These are phyloP conservation scores for Murraya koenigii DNA, from an alignment of 345 rosid species.

Conservation along the genomic window DNA sequence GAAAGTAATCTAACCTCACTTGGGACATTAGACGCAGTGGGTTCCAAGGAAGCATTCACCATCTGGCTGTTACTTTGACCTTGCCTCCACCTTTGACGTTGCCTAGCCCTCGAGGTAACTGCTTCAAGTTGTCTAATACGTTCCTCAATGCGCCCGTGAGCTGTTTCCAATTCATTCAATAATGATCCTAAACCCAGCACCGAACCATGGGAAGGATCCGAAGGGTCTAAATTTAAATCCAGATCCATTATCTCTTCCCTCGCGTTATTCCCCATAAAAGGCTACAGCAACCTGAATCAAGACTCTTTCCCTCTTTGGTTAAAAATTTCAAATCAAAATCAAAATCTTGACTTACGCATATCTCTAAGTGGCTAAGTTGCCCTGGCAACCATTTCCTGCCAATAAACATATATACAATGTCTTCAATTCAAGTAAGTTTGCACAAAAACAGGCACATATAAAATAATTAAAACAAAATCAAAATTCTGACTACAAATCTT, in stretches of 20 bases:
- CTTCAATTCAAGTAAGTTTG: not conserved
- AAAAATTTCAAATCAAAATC: slow-evolving; percentile 4
- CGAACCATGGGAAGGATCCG: slow-evolving; percentile 26
- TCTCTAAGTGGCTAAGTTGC: not conserved
- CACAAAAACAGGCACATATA: not conserved
- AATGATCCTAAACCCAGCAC: slow-evolving; percentile 33
- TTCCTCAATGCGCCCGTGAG: slow-evolving; percentile 51
- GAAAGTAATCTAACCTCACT: slow-evolving; percentile 4
- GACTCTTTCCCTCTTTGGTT: not conserved
- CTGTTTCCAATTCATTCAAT: slow-evolving; percentile 40
- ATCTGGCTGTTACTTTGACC: slow-evolving; percentile 12
- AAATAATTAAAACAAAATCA: not conserved
- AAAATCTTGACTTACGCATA: not conserved
- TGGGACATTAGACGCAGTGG: slow-evolving; percentile 21
- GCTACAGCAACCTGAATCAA: not conserved
- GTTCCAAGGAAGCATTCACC: slow-evolving; percentile 16
- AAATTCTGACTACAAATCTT: not conserved
- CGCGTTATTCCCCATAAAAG: slow-evolving; percentile 13
- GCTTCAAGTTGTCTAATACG: slow-evolving; percentile 57
- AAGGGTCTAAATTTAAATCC: slow-evolving; percentile 54
- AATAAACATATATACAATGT: not conserved
- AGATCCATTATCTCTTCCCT: slow-evolving; percentile 45
- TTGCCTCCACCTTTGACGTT: slow-evolving; percentile 34
- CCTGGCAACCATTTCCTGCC: not conserved
- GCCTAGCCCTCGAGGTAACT: slow-evolving; percentile 47